Evolutionary conservation across 2,329 filamentous ascomycete genomes (phyloP), one percentile per base, ranked within the genome.

Genomic region (Chaetomiaceae sp.): DNA sequence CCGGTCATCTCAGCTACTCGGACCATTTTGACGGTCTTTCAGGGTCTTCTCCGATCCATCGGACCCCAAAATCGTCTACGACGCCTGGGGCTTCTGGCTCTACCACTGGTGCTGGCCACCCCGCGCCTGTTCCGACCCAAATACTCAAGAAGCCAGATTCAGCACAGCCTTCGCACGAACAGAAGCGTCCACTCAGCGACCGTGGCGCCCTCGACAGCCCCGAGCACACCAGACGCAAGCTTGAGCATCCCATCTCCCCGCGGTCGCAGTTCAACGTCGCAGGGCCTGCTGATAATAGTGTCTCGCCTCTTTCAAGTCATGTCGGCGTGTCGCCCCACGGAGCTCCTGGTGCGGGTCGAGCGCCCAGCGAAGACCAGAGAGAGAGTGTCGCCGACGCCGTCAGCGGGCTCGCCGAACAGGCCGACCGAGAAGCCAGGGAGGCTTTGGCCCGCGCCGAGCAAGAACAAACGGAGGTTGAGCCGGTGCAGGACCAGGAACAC

Each of bases 361-460:
- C 3, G 30, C 6, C 30, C 25, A 56, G 56, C 41, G 59, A 64
- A 8, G 63, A 69, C 41, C 67, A 71, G 48, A 81, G 75, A 59
- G 85, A 89, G 68, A 86, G 84, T 45, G 86, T 94, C 27, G 77
- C 86, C 18, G 82, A 89, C 51, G 84, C 86, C 23, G 75, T 90
- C 36, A 79, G 75, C 59, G 84, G 83, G 37, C 74, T 90, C 58
- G 86, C 85, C 38, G 67, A 68, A 45, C 71, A 73, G 60, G 76
- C 69, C 18, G 72, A 79, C 55, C 67, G 70, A 7, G 75, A 79
- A 63, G 84, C 86, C 2, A 82, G 84, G 61, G 80, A 87, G 64
- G 84, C 85, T 41, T 70, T 89, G 51, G 80, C 78, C 43, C 73
- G 79, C 49, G 77, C 75, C 27, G 75, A 80, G 63, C 68, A 76